Conservation (phyloP, 1,284 basidiomycete genomes). For the Leccinum griseonigrum region DNA sequence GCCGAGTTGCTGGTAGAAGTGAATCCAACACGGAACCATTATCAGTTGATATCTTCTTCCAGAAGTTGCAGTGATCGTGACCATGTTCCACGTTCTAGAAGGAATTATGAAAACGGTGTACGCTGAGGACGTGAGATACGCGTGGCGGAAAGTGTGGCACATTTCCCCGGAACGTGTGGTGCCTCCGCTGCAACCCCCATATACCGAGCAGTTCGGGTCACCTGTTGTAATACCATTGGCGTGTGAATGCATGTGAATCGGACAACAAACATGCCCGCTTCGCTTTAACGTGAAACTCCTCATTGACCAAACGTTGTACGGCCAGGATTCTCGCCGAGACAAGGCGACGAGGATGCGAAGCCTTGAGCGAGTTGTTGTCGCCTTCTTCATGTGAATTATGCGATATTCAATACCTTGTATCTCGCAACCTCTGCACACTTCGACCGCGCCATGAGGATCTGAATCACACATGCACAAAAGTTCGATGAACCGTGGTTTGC, state of each 20-base stretch:
- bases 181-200: background rate
- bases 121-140: background rate
- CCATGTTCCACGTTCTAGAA: background rate
- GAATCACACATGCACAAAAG: background rate
- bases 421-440: background rate
- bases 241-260: background rate
- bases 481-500: background rate
- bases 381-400: background rate
- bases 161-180: background rate
- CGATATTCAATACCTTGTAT: background rate
- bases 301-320: background rate
- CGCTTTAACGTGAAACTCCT: background rate
- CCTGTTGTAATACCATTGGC: background rate
- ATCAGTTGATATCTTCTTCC: background rate
- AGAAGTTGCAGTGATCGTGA: background rate
- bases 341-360: background rate
- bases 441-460: background rate
- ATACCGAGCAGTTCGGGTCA: background rate
- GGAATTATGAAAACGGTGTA: background rate
- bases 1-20: background rate
- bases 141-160: background rate
- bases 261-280: background rate
- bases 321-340: background rate
- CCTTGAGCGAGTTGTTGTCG: background rate
- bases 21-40: background rate